These are phyloP conservation scores for Rhypophila decipiens DNA, from an alignment of 495 filamentous ascomycete species.

Conservation along the genomic window DNA sequence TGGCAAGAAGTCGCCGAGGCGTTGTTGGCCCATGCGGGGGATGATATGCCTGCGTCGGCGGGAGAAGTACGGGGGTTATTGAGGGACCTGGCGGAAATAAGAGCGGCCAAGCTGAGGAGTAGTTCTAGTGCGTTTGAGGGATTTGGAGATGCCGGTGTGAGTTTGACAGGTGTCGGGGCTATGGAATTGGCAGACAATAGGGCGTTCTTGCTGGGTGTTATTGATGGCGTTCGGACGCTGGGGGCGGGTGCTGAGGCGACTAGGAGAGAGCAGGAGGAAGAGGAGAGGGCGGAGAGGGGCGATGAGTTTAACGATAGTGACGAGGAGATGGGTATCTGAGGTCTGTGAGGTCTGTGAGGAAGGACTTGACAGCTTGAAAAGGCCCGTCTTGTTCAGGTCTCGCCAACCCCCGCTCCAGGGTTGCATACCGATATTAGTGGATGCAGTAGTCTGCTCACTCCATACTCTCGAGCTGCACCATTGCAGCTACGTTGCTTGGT, in stretches of 20 bases:
- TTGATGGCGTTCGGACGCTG: slow-evolving; percentile 75
- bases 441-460: too few species aligned
- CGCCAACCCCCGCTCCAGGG: too few species aligned
- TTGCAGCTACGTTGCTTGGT: too few species aligned
- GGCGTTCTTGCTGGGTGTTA: slow-evolving; percentile 74
- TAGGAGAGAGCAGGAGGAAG: slow-evolving; percentile 50
- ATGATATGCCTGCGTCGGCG: slow-evolving; percentile 68
- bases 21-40: slow-evolving; percentile 73
- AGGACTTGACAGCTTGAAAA: too few species aligned
- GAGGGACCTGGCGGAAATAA: slow-evolving; percentile 77
- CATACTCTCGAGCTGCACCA: too few species aligned
- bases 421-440: too few species aligned
- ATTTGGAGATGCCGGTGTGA: slow-evolving; percentile 58
- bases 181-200: slow-evolving; percentile 88
- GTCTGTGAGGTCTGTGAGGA: too few species aligned
- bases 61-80: slow-evolving; percentile 69
- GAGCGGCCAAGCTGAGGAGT: slow-evolving; percentile 80
- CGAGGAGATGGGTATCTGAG: slow-evolving; percentile 19
- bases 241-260: slow-evolving; percentile 51
- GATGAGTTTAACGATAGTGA: slow-evolving; percentile 39
- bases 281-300: slow-evolving; percentile 27
- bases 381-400: too few species aligned
- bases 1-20: slow-evolving; percentile 87
- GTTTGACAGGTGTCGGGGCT: slow-evolving; percentile 76
- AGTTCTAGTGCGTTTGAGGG: slow-evolving; percentile 65